phyloP scores from a whole-genome alignment of 257 asterid species.

The Solanum bukasovii region DNA sequence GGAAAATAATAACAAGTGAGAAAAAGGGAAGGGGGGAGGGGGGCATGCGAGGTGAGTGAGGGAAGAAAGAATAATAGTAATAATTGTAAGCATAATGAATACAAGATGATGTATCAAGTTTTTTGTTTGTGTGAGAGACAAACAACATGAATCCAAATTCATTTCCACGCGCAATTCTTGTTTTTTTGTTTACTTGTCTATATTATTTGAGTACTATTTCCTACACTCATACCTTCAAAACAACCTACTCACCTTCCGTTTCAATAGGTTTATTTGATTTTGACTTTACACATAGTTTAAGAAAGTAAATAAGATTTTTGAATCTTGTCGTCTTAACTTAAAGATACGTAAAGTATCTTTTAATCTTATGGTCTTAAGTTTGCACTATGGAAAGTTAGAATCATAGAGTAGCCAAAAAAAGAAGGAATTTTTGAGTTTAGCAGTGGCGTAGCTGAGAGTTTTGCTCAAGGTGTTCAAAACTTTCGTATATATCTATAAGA shows the following conservation, averaged over 20 bases:
- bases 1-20: not conserved
- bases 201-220: not conserved
- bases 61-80: conserved; percentile 66
- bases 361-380: too few species aligned
- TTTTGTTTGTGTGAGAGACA: conserved; percentile 10
- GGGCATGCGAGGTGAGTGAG: conserved; percentile 29
- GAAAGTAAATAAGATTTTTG: too few species aligned
- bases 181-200: not conserved
- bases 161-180: conserved; percentile 34
- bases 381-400: too few species aligned
- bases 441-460: too few species aligned
- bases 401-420: too few species aligned
- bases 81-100: conserved; percentile 84
- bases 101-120: conserved; percentile 49
- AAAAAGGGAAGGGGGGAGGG: not conserved
- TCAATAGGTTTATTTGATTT: too few species aligned
- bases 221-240: not conserved
- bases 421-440: too few species aligned
- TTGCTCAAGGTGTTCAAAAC: too few species aligned
- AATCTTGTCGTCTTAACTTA: too few species aligned
- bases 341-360: too few species aligned
- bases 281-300: too few species aligned
- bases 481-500: too few species aligned
- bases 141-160: conserved; percentile 37
- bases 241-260: not conserved